A percentile compares a stretch with the other conserved stretches of the same genome.
Conservation (phyloP, 192 early-diverging fungal species). For the Podila verticillata region DNA sequence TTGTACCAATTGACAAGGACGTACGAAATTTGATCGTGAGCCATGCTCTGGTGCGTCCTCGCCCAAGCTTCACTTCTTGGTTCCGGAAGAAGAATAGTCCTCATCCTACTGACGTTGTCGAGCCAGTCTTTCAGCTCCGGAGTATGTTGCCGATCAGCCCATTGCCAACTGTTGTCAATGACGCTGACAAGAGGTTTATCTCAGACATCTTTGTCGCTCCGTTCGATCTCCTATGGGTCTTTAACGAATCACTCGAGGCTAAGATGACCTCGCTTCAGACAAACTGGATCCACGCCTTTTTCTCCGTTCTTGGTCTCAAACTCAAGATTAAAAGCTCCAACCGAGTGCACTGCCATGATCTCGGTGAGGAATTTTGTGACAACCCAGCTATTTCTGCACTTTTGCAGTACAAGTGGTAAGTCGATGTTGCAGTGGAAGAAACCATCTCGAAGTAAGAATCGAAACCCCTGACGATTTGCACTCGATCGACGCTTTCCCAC, state of each 20-base stretch:
- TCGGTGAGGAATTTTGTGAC: slow-evolving; percentile 11
- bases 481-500: neutral
- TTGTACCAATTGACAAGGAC: neutral
- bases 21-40: neutral
- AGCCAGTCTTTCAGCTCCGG: slow-evolving; percentile 10
- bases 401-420: slow-evolving; percentile 37
- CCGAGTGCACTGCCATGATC: slow-evolving; percentile 12
- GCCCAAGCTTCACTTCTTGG: neutral
- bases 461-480: neutral
- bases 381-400: slow-evolving; percentile 24
- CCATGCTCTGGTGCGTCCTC: neutral
- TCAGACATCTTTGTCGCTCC: neutral
- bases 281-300: slow-evolving; percentile 8
- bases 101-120: neutral
- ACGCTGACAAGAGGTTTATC: neutral
- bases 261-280: neutral
- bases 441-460: neutral
- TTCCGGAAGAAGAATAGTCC: neutral
- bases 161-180: neutral
- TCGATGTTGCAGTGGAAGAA: neutral
- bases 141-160: neutral
- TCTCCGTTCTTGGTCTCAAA: slow-evolving; percentile 2
- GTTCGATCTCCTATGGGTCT: neutral
- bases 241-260: neutral
- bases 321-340: neutral